Percentiles rank a stretch among this genome's conserved stretches.
phyloP scores from a whole-genome alignment of 306 rosid genomes.

The Begonia peltatifolia region DNA sequence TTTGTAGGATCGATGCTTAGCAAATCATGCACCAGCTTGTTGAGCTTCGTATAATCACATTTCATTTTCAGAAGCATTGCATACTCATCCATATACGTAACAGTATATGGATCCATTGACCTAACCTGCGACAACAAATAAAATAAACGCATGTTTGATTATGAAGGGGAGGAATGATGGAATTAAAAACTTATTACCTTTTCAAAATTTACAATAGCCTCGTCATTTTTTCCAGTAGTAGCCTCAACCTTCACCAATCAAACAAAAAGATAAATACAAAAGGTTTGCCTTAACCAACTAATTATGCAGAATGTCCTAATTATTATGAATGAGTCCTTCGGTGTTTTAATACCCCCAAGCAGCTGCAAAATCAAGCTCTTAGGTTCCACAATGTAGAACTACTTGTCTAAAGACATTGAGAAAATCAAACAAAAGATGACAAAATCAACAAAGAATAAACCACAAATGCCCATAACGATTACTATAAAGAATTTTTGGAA shows the following conservation, averaged over 20 bases:
- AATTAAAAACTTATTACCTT: slow-evolving; percentile 32
- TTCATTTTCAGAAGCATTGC: slow-evolving; percentile 93
- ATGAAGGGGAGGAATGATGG: too few relatives aligned
- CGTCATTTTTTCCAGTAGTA: slow-evolving; percentile 85
- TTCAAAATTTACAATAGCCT: slow-evolving; percentile 86
- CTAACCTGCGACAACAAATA: slow-evolving; percentile 60
- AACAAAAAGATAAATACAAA: slow-evolving; percentile 7
- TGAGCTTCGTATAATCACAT: slow-evolving; percentile 77
- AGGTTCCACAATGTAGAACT: too few relatives aligned
- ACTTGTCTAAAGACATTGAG: too few relatives aligned
- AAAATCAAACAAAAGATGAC: too few relatives aligned
- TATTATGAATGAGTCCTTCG: too few relatives aligned
- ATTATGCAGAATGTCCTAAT: too few relatives aligned
- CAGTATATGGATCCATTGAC: slow-evolving; percentile 68
- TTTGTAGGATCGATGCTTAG: slow-evolving; percentile 75
- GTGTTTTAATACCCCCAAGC: too few relatives aligned
- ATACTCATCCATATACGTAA: slow-evolving; percentile 97
- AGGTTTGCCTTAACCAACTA: not conserved
- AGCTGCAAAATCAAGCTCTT: too few relatives aligned
- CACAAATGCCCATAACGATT: too few relatives aligned
- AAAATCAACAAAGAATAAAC: too few relatives aligned
- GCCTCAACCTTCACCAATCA: slow-evolving; percentile 78
- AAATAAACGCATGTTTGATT: not conserved
- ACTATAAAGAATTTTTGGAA: too few relatives aligned
- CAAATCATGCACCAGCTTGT: slow-evolving; percentile 81